Base-by-base conservation (phyloP, 192 early-diverging fungal species). In the Allomyces arbusculus region DNA sequence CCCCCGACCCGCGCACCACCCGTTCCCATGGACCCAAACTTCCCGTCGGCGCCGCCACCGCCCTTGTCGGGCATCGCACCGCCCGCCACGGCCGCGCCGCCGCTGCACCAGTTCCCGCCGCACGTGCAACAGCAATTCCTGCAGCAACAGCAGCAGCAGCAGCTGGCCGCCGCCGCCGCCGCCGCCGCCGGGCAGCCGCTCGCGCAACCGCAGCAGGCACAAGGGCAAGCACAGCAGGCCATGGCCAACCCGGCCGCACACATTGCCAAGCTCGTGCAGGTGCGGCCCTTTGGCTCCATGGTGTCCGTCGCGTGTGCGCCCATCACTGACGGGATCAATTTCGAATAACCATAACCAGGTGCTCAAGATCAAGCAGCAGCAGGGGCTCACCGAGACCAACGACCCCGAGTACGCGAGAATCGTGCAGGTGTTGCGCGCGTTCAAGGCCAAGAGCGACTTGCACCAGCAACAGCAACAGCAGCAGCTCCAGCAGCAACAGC, bases 331-430 rank as follows among this genome's bases (percentile, higher is more conserved):
- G 24, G 16, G 43, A 44, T 58, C 58, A 23, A 19, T 66, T 25
- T 45, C 10, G 16, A 67, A 44, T 71, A 77, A 8, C 68, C n/a
- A n/a, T 68, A 65, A 65, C 24, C 65, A 69, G 67, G 64, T 75
- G 4, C 66, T 74, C 3, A 62, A 71, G 69, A 71, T 70, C 19
- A 71, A 74, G 25, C 77, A 82, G 65, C 65, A 70, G 24, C 66
- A 87, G 74, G 89, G 90, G 19, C 83, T 86, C 19, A 91, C 82
- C 11, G 89, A 94, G 78, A 79, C 80, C 55, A 89, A 82, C 69
- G 83, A 84, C 68, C 77, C 78, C 19, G 87, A 91, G 69, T 87
- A 79, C 68, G 89, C 86, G 33, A 77, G 82, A 67, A 74, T 90
- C 33, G 72, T 90, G 73, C 63, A 69, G 1, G 64, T 82, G n/a